Percentiles rank a stretch among this genome's conserved stretches.
Evolutionary conservation across 768 basidiomycete genomes (phyloP).

Genomic region (Boletus pseudopeckii): DNA sequence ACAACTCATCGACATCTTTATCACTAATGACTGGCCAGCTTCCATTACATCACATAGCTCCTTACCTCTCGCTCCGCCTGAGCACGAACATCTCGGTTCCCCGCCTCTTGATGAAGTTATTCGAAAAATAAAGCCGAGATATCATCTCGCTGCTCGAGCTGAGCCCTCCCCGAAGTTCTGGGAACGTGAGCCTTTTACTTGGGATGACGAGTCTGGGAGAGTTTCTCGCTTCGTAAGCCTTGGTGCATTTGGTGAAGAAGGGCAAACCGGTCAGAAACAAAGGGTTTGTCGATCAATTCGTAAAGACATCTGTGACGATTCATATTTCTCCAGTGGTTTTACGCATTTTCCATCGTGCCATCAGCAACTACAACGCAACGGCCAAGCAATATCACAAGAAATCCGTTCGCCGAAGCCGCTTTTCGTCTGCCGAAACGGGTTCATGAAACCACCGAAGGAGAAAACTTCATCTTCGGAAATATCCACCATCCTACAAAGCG

Average conservation of each 20-base stretch:
- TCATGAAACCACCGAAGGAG: slow-evolving; percentile 42
- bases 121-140: slow-evolving; percentile 71
- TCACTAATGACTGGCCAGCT: slow-evolving; percentile 77
- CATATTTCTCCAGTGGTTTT: slow-evolving; percentile 75
- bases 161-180: slow-evolving; percentile 77
- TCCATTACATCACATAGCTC: slow-evolving; percentile 60
- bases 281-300: slow-evolving; percentile 52
- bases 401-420: slow-evolving; percentile 56
- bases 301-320: slow-evolving; percentile 4
- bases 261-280: slow-evolving; percentile 67
- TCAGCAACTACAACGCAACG: slow-evolving; percentile 38
- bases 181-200: slow-evolving; percentile 91
- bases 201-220: slow-evolving; percentile 69
- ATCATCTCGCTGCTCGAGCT: slow-evolving; percentile 75
- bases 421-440: slow-evolving; percentile 50
- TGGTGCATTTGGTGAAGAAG: slow-evolving; percentile 77
- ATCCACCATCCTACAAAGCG: slow-evolving; percentile 57
- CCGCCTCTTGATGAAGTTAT: slow-evolving; percentile 65
- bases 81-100: slow-evolving; percentile 44
- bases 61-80: slow-evolving; percentile 42
- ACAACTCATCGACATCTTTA: slow-evolving; percentile 73
- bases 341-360: slow-evolving; percentile 86
- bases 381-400: slow-evolving; percentile 65
- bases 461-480: slow-evolving; percentile 71
- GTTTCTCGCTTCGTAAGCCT: slow-evolving; percentile 77